A percentile compares a stretch with the other conserved stretches of the same genome.
These are phyloP conservation scores for Beta vulgaris DNA, from an alignment of 148 eudicot species.

Conservation along the genomic window DNA sequence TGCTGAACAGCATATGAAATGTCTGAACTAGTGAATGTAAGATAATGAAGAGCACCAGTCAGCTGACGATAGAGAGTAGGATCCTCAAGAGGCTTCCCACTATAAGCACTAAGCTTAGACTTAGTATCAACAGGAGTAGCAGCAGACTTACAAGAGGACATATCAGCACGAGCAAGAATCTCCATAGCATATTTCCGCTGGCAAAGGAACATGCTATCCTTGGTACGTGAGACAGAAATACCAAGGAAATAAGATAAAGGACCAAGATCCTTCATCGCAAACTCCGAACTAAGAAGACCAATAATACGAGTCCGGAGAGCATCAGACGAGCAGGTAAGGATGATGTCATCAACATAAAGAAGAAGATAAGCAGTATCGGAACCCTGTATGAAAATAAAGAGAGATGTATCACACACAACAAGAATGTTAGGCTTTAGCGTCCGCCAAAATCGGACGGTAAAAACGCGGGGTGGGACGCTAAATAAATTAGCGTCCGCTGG, in stretches of 20 bases:
- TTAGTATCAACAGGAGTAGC: too few species aligned
- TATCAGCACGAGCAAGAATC: too few species aligned
- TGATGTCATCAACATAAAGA: too few species aligned
- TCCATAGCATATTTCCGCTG: background rate
- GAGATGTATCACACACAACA: background rate
- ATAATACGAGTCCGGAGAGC: background rate
- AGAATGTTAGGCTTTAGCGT: too few species aligned
- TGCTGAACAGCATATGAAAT: background rate
- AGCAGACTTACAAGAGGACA: too few species aligned
- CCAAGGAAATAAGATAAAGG: background rate
- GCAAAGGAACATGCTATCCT: background rate
- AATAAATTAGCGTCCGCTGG: too few species aligned
- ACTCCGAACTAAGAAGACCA: background rate
- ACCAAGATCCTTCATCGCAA: background rate
- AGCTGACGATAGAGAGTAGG: background rate
- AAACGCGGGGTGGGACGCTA: too few species aligned
- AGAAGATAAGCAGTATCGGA: too few species aligned
- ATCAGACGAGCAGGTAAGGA: background rate
- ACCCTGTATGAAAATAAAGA: background rate
- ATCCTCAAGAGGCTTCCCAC: background rate
- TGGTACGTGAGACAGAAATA: too few species aligned
- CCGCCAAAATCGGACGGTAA: too few species aligned
- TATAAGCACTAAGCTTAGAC: too few species aligned
- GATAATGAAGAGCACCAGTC: background rate
- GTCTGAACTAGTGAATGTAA: background rate